Base-by-base conservation (phyloP, 306 rosid genomes). In the Ochetophila trinervis region DNA sequence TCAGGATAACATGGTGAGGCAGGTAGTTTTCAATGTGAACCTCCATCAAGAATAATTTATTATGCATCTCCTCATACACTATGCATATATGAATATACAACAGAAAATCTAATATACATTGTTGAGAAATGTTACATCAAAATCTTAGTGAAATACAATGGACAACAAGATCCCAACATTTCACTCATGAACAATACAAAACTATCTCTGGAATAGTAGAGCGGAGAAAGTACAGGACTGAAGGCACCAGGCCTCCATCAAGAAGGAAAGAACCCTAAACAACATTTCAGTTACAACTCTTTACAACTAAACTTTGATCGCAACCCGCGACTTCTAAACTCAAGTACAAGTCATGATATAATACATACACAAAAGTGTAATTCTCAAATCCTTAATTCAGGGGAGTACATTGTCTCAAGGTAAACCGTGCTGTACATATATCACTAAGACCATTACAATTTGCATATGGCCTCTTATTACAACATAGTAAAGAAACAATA, bases 371-470 rank as follows among this genome's bases (percentile, higher is more conserved):
- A 40, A 14, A 60, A 13, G 13, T n/a, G 24, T 18, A 16, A 49
- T 27, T 14, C 49, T 22, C 49, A 45, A 40, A 53, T 55, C 57
- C 66, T 54, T 21, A 58, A 30, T 54, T 53, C 60, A 52, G 24
- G 49, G 65, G 61, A 44, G 45, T 60, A 18, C 23, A 34, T 9
- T 24, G 65, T 60, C 53, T 53, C 57, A 66, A 56, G 53, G 56
- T 69, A 61, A 69, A 54, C 51, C 19, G 67, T 20, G 32, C 42
- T 50, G 17, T 50, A 67, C 17, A 67, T 20, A 55, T 55, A 53
- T 65, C 65, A 53, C 53, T 37, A 35, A 34, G 57, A 65, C 60
- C 37, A 65, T 57, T 70, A 76, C 76, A 65, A 58, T 71, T 45
- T 62, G 22, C 34, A 62, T 22, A 40, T 37, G 67, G 64, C n/a